These are phyloP conservation scores for Exophiala viscosa DNA, from an alignment of 2,329 filamentous ascomycete species.

Conservation along the genomic window DNA sequence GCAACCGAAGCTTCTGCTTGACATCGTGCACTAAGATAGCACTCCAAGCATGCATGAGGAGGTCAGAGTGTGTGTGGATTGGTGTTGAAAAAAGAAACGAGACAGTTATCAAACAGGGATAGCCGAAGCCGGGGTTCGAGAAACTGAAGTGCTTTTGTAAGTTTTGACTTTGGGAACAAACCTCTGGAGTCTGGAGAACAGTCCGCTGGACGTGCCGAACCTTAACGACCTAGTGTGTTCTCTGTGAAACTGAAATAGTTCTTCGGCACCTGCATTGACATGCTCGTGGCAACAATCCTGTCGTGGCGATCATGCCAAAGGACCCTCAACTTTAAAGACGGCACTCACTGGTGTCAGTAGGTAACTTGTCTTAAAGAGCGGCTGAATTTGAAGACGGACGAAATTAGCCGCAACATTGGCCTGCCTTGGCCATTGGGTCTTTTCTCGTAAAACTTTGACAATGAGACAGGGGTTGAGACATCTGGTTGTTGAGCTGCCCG, in stretches of 20 bases:
- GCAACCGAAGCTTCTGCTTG: constrained; percentile 23
- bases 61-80: constrained; percentile 16
- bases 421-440: too few species aligned
- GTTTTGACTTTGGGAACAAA: constrained; percentile 1
- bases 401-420: too few species aligned
- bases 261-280: background rate
- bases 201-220: constrained; percentile 2
- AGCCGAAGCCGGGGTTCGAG: constrained; percentile 13
- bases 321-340: background rate
- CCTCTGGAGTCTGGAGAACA: background rate
- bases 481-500: background rate
- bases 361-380: too few species aligned
- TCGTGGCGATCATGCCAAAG: background rate
- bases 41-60: constrained; percentile 15
- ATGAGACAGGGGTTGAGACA: background rate
- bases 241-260: background rate
- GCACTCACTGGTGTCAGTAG: too few species aligned
- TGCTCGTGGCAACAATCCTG: too few species aligned
- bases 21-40: constrained; percentile 19
- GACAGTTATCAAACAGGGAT: constrained; percentile 17
- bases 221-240: background rate
- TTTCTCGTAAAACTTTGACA: background rate
- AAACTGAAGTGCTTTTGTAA: background rate
- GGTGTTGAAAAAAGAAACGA: constrained; percentile 11
- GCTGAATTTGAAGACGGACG: too few species aligned